Conservation (phyloP, 1,139 yeast species). For the Yamadazyma jaroonii region DNA sequence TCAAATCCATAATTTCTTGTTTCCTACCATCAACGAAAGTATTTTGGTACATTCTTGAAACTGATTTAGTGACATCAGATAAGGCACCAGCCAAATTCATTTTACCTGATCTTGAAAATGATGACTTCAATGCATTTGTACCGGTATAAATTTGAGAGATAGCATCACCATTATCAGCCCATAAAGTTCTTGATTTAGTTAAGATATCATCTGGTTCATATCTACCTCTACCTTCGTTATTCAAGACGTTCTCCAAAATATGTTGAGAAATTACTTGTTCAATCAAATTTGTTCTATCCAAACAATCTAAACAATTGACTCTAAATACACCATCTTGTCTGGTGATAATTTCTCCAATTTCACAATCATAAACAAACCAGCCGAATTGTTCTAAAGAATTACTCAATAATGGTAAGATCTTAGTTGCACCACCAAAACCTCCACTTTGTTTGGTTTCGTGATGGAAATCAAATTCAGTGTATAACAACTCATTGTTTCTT, state of each 20-base stretch:
- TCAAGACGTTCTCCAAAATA: constrained; percentile 65
- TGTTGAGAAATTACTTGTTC: constrained; percentile 73
- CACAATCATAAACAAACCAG: constrained; percentile 65
- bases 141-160: constrained; percentile 96
- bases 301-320: constrained; percentile 90
- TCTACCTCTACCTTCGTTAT: constrained; percentile 38
- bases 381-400: constrained; percentile 76
- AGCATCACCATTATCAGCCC: constrained; percentile 99
- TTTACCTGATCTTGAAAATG: constrained; percentile 90
- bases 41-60: constrained; percentile 91
- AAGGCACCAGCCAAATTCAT: constrained; percentile 96
- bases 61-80: constrained; percentile 94
- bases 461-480: constrained; percentile 91
- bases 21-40: constrained; percentile 91
- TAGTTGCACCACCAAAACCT: constrained; percentile 81
- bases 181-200: constrained; percentile 69
- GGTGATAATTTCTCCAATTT: constrained; percentile 48
- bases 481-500: constrained; percentile 47
- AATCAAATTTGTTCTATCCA: constrained; percentile 89
- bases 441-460: constrained; percentile 79
- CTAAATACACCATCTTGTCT: constrained; percentile 90
- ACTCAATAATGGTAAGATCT: constrained; percentile 61
- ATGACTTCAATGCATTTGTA: constrained; percentile 91
- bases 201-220: constrained; percentile 46
- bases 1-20: constrained; percentile 80